Conservation (phyloP, 139 green algal genomes). For the Coccomyxa sp. region DNA sequence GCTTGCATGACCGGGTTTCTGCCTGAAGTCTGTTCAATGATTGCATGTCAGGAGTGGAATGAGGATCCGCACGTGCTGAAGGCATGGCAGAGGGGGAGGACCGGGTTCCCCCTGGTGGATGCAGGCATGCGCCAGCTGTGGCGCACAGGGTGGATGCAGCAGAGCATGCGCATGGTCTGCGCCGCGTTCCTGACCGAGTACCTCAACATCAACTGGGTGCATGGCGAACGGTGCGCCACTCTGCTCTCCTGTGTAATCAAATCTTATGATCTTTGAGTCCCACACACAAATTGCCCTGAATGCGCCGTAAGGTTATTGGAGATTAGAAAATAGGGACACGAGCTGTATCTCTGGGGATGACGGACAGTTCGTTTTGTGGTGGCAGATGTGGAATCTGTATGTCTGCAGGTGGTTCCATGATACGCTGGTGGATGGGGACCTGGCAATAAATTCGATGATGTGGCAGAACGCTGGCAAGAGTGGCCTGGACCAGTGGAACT, state of each 20-base stretch:
- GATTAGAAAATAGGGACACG: too few relatives aligned
- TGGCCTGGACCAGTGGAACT: conserved; percentile 66
- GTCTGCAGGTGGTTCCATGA: conserved; percentile 33
- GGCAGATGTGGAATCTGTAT: too few relatives aligned
- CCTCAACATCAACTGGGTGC: conserved; percentile 50
- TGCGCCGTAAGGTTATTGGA: too few relatives aligned
- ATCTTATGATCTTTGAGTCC: too few relatives aligned
- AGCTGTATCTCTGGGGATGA: too few relatives aligned
- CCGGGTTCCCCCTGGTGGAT: conserved; percentile 60
- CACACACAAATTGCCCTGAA: too few relatives aligned
- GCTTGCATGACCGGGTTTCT: too few relatives aligned
- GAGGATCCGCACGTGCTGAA: conserved; percentile 9
- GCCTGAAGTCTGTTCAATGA: too few relatives aligned
- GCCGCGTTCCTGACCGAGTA: conserved; percentile 48
- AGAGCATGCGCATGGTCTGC: conserved; percentile 42
- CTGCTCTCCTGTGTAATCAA: background rate
- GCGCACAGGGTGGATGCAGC: conserved; percentile 61
- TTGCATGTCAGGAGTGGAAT: background rate
- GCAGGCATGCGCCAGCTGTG: conserved; percentile 59
- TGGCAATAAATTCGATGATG: conserved; percentile 75
- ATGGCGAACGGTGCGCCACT: conserved; percentile 30
- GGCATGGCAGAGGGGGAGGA: conserved; percentile 41
- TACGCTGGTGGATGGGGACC: conserved; percentile 59
- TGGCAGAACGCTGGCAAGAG: conserved; percentile 61
- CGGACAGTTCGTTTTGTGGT: too few relatives aligned